These are phyloP conservation scores for Ceriops zippeliana DNA, from an alignment of 345 rosid genomes.

Conservation along the genomic window DNA sequence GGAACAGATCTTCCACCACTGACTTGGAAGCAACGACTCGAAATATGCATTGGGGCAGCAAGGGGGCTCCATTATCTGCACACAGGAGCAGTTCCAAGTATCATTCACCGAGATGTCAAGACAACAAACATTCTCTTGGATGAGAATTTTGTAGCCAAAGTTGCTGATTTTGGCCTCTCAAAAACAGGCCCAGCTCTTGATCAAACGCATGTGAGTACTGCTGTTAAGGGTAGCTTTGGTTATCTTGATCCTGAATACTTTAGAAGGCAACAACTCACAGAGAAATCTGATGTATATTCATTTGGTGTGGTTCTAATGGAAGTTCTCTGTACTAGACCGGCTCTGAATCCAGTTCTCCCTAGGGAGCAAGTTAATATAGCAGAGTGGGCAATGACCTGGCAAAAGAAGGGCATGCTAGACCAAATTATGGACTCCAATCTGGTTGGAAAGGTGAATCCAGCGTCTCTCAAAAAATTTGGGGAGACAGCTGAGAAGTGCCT, in stretches of 20 bases:
- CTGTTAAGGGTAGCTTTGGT: slow-evolving; percentile 99
- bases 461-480: slow-evolving; percentile 88
- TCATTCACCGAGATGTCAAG: slow-evolving; percentile 96
- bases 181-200: slow-evolving; percentile 90
- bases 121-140: slow-evolving; percentile 95
- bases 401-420: slow-evolving; percentile 90
- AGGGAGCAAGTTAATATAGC: slow-evolving; percentile 98
- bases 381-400: slow-evolving; percentile 99
- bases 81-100: slow-evolving; percentile 96
- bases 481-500: slow-evolving; percentile 99
- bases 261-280: slow-evolving; percentile 92
- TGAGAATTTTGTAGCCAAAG: slow-evolving; percentile 91
- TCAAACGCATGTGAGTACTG: slow-evolving; percentile 98
- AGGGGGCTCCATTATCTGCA: slow-evolving; percentile 97
- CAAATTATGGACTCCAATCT: slow-evolving; percentile 91
- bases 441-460: slow-evolving; percentile 76
- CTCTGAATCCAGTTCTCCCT: slow-evolving; percentile 92
- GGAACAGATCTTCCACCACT: slow-evolving; percentile 82
- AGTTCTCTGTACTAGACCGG: slow-evolving; percentile 93
- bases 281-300: slow-evolving; percentile 95
- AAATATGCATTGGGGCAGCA: slow-evolving; percentile 96
- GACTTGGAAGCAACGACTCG: slow-evolving; percentile 94
- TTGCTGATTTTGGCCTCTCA: slow-evolving; percentile 96
- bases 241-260: slow-evolving; percentile 98
- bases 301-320: slow-evolving; percentile 98